Base-by-base conservation (phyloP, 148 eudicot genomes). In the Amaranthus palmeri region DNA sequence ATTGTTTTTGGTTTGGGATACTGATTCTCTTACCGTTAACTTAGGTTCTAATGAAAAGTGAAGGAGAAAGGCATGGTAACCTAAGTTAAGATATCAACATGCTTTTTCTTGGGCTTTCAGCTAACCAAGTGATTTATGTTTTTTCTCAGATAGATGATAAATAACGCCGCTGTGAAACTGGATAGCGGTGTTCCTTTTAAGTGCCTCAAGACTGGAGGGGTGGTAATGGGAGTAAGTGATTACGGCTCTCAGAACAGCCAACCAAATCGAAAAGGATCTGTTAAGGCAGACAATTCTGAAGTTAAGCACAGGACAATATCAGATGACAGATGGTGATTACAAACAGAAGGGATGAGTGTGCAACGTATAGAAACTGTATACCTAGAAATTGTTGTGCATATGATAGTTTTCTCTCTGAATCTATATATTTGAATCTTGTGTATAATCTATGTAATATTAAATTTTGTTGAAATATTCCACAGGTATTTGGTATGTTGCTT, bases 101-200 rank as follows among this genome's bases (percentile, higher is more conserved):
- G 61, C 43, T 65, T 65, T 47, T 6, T 13, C 4, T 17, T 11
- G 40, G 59, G 62, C 57, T 11, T 65, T 36, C 55, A 54, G 50
- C 54, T 77, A 49, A 77, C 44, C 18, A 43, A 15, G 15, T 72
- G 49, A 48, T 6, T 2, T 72, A 15, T 78, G 71, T 77, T 5
- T 65, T 50, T 72, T 60, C 48, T 3, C 67, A 92, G 98, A 87
- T 73, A 41, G 92, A 88, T 61, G 90, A 83, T 73, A 90, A 87
- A 44, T 92, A 87, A 65, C 87, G 90, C 60, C 90, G 96, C 86
- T 86, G 93, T 83, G 98, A 92, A 83, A 92, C 98, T 84, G 98
- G 93, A 70, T 90, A 90, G 65, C 98, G 96, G 96, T 67, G 88
- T 92, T 47, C 98, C 93, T 76, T 78, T 88, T 46, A 84, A 84